Evolutionary conservation across 768 basidiomycete species (phyloP), one percentile per base, ranked within the genome.

Genomic region (Agrocybe praecox): DNA sequence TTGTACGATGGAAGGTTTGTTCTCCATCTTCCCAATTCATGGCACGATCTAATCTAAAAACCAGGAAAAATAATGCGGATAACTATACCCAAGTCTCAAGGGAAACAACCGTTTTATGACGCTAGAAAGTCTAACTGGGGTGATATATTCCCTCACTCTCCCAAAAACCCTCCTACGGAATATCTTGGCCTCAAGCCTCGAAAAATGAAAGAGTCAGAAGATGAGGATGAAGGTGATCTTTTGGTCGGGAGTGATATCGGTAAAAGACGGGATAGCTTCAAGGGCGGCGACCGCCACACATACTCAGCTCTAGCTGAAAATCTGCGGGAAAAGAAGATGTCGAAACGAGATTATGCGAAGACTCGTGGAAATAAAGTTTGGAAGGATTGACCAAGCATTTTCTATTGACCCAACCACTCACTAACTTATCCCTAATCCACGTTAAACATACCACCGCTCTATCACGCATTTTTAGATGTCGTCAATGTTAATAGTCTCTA

Each of bases 121-220:
- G 95, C 96, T 2, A 87, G 96, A 33, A 98, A 98, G 74, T 87
- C 92, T 0, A 74, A 72, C 10, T 98, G 96, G 96, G 97, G 97
- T 18, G 97, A 98, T 69, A 78, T 93, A 21, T 98, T 98, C 73
- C 97, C 97, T 19, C 96, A 98, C 67, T 72, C 78, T 17, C 85
- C 94, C 5, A 95, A 94, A 72, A 92, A 90, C 66, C 66, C 77
- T 6, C 86, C 90, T 0, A 84, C 90, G 54, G 83, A 87, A 59
- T 85, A 89, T 2, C 74, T 77, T 65, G 36, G 36, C 6, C 36
- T 40, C 12, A 40, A 40, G n/a, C 77, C 81, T 63, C 44, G 67
- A 65, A 55, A 70, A 64, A 58, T 57, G 62, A 48, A 68, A 69
- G 43, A 67, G 53, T 29, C 26, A 9, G 67, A 58, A 14, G 65